These are phyloP conservation scores for Cyamopsis tetragonoloba DNA, from an alignment of 306 rosid genomes.

Conservation along the genomic window DNA sequence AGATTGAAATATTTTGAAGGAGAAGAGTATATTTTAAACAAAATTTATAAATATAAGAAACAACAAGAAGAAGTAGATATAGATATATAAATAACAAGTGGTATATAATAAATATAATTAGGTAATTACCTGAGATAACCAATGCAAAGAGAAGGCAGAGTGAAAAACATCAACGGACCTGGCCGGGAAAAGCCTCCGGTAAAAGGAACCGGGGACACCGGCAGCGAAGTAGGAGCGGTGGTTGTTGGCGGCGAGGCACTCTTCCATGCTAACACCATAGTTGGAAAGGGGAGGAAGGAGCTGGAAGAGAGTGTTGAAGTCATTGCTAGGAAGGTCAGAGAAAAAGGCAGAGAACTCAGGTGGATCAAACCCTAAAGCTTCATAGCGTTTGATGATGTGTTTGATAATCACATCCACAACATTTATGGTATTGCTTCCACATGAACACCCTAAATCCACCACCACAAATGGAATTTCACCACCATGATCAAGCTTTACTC, in stretches of 20 bases:
- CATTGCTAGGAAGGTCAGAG: constrained; percentile 93
- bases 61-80: not conserved
- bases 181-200: constrained; percentile 77
- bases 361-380: constrained; percentile 46
- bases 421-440: constrained; percentile 77
- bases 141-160: constrained; percentile 91
- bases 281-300: constrained; percentile 73
- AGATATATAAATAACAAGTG: not conserved
- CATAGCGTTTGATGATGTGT: constrained; percentile 73
- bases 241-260: constrained; percentile 68
- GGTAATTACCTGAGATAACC: constrained; percentile 76
- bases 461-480: constrained; percentile 58
- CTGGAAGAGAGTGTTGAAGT: constrained; percentile 91
- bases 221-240: constrained; percentile 84
- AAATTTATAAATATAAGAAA: not conserved
- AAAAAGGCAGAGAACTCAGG: constrained; percentile 93
- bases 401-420: constrained; percentile 70
- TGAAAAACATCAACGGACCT: constrained; percentile 75
- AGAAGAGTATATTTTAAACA: too few species aligned
- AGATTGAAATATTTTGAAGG: too few species aligned
- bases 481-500: constrained; percentile 42
- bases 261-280: constrained; percentile 73
- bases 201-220: constrained; percentile 93
- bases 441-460: constrained; percentile 87
- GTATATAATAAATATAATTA: too few species aligned